Base-by-base conservation (phyloP, 805 yeast species). In the Saturnispora serradocipensis region DNA sequence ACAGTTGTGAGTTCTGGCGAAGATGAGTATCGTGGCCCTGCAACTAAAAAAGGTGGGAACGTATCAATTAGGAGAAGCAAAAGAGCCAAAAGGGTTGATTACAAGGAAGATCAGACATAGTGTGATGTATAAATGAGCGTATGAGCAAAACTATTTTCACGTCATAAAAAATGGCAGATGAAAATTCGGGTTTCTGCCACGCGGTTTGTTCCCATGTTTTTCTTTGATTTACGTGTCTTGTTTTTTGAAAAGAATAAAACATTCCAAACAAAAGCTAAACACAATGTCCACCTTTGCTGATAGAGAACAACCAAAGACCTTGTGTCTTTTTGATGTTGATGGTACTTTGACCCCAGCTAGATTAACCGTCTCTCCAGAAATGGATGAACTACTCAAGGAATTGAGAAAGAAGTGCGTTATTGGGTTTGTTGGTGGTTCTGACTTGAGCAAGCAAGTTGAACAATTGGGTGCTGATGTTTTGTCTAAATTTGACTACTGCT, bases 281-380 rank as follows among this genome's bases (percentile, higher is more conserved):
- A 45, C 48, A 24, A 66, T 64, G 69, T 61, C 67, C 24, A 43
- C 51, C 24, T 86, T 85, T 65, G 70, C 88, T 39, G 73, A 85
- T 67, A 83, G 81, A 70, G 86, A 87, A 73, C 76, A 83, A 60
- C 95, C 95, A 67, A 84, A 88, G 62, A 85, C 88, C 57, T 76
- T 93, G 64, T 95, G 88, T 60, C 81, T 93, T 59, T 93, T 93
- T 72, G 99, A 93, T 65, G 99, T 93, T 60, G 99, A 93, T 69
- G 99, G 97, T 59, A 93, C 99, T 53, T 78, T 93, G 70, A 91
- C 98, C 42, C 99, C 98, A 60, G 98, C 99, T 51, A 88, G 99
- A 77, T 58, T 67, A 51, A 52, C 46, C 39, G 72, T 86, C 61
- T 81, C 89, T 56, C 78, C 80, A 63, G 96, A 89, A 71, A 85